Base-by-base conservation (phyloP, 2,329 filamentous ascomycete species). In the Fusarium brachygibbosum region DNA sequence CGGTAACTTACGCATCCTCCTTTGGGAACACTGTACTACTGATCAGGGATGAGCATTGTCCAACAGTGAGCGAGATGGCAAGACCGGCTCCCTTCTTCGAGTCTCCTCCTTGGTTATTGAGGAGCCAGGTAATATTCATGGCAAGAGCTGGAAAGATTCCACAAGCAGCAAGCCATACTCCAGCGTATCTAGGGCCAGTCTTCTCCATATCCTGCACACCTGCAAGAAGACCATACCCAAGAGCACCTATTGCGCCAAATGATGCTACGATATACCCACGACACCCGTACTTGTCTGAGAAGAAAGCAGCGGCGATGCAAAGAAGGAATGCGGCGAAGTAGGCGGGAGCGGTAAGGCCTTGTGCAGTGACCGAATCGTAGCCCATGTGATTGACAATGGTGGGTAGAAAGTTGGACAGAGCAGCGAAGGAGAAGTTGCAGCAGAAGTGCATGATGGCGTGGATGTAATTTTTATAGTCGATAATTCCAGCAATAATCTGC, bases 361-460 rank as follows among this genome's bases (percentile, higher is more conserved):
- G 69, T 0, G 69, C 66, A 0, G 51, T 59, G 1, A 72, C 53
- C 0, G 50, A 63, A 7, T 52, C 56, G 0, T 72, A 72, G 0
- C 69, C 69, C 12, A 72, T 49, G 0, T 28, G 35, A 4, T 60
- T 41, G 0, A 72, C 57, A 3, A 72, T 72, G 0, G 69, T 70
- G 0, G 69, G 69, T 0, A 72, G 59, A 3, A 72, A 72, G 6
- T 72, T 72, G 5, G 69, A 58, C 0, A 72, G 25, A 9, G 58
- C 63, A 0, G 69, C 69, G 5, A 72, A 72, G 0, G 69, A 72
- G 28, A 61, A 72, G 41, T 72, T 72, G 8, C 69, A 72, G 21
- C 69, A 72, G 21, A 72, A 72, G 28, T 70, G 69, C 2, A 72
- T 72, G 0, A 70, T 17, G 0, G 69, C 54, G 7, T 72, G 69